Evolutionary conservation across 2,329 filamentous ascomycete species (phyloP).

Genomic region (Fusarium coffeatum): DNA sequence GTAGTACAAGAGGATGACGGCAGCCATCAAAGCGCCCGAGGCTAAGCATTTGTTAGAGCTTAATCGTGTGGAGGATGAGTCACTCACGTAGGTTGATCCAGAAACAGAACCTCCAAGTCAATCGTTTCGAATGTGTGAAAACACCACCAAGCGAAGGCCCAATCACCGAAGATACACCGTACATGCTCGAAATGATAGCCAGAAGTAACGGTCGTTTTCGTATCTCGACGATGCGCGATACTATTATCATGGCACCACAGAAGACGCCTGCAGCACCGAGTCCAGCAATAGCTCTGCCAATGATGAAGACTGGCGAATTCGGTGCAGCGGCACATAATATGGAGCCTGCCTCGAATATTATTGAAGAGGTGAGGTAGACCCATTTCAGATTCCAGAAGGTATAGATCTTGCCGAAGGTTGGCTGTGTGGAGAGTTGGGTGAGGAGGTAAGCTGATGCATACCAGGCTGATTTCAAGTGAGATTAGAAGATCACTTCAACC

Average conservation of each 20-base stretch:
- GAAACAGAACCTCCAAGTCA: constrained; percentile 43
- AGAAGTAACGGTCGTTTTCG: constrained; percentile 29
- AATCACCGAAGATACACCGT: constrained; percentile 34
- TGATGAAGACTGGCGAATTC: constrained; percentile 52
- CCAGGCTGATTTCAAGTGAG: constrained; percentile 44
- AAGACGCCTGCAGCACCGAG: constrained; percentile 44
- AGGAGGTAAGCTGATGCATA: constrained; percentile 48
- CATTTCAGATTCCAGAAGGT: constrained; percentile 50
- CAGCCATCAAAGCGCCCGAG: constrained; percentile 19
- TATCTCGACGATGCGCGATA: constrained; percentile 29
- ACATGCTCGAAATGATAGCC: constrained; percentile 39
- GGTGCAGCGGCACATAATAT: constrained; percentile 47
- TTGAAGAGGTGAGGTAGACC: constrained; percentile 41
- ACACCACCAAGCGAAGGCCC: constrained; percentile 37
- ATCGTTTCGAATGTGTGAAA: constrained; percentile 32
- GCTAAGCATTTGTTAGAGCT: constrained; percentile 1
- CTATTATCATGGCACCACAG: constrained; percentile 32
- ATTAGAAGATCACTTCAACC: not conserved
- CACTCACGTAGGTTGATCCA: constrained; percentile 41
- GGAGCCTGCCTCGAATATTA: constrained; percentile 45
- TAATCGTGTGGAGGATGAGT: fast-evolving
- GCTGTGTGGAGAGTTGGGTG: constrained; percentile 42
- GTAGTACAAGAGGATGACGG: constrained; percentile 24
- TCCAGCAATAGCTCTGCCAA: constrained; percentile 53
- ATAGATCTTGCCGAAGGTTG: constrained; percentile 49